Conservation (phyloP, 495 filamentous ascomycete species). For the Tricharina praecox region DNA sequence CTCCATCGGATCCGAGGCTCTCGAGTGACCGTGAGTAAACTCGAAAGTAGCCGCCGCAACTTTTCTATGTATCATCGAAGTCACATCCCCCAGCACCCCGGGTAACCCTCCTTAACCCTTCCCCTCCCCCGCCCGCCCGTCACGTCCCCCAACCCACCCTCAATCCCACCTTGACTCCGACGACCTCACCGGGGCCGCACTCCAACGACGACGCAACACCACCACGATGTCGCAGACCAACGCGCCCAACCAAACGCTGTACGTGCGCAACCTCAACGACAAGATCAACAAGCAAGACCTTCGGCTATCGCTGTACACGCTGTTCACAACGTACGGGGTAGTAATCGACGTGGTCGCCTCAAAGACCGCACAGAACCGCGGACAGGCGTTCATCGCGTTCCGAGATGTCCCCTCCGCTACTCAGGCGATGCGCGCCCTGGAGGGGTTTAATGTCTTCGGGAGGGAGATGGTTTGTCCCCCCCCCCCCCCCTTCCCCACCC, state of each 20-base stretch:
- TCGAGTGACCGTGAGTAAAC: no score
- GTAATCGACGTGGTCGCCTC: constrained; percentile 87
- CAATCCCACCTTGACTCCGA: no score
- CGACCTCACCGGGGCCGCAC: no score
- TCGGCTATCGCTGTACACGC: constrained; percentile 66
- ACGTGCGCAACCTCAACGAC: constrained; percentile 64
- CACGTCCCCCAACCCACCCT: no score
- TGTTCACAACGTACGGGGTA: constrained; percentile 85
- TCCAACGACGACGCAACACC: no score
- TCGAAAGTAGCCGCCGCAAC: no score
- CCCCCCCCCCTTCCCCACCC: background rate
- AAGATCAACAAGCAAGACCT: constrained; percentile 78
- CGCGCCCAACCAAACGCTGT: constrained; percentile 43
- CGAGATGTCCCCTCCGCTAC: constrained; percentile 73
- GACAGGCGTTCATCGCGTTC: constrained; percentile 86
- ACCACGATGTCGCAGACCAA: background rate
- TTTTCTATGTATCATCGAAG: no score
- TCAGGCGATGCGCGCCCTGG: constrained; percentile 71
- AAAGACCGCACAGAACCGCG: constrained; percentile 77
- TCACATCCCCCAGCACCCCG: no score
- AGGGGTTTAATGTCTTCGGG: constrained; percentile 77
- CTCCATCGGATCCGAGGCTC: no score
- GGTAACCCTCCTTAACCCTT: no score
- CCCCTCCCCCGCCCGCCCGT: no score
- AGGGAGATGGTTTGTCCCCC: constrained; percentile 55